Percentiles rank a stretch among this genome's conserved stretches.
phyloP scores from a whole-genome alignment of 2,329 filamentous ascomycete species.

The Coniella vitis region DNA sequence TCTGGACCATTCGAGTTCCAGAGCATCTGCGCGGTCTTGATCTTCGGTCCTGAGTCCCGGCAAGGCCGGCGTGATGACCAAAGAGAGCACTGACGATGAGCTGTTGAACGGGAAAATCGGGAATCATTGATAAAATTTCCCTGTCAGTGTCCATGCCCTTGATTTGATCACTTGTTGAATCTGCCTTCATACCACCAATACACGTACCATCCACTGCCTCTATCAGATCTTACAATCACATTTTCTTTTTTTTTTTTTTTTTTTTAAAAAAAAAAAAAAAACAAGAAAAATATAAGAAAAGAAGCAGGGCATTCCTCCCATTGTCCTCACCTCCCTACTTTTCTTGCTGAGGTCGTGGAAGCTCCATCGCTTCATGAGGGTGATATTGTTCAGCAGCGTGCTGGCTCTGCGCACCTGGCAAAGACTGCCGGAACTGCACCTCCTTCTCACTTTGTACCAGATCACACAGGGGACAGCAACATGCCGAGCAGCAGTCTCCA shows the following conservation, averaged over 20 bases:
- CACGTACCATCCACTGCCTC: no score
- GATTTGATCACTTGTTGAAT: no score
- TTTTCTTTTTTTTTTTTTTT: background rate
- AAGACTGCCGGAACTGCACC: conserved; percentile 29
- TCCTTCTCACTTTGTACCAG: conserved; percentile 44
- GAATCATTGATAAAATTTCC: no score
- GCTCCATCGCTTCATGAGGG: conserved; percentile 23
- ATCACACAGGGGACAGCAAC: conserved; percentile 39
- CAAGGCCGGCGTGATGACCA: conserved; percentile 42
- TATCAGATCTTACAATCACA: no score
- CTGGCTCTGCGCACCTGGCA: conserved; percentile 8
- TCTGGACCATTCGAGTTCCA: conserved; percentile 22
- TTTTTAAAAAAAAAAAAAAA: no score
- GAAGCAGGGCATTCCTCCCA: no score
- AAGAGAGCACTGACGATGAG: conserved; percentile 52
- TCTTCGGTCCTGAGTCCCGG: conserved; percentile 31
- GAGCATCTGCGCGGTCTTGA: conserved; percentile 30
- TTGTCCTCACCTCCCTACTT: no score
- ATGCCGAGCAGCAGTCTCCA: conserved; percentile 34
- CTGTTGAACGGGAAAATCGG: no score
- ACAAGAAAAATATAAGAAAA: no score
- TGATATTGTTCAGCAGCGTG: conserved; percentile 27
- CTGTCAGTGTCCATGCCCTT: background rate
- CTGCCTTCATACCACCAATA: no score
- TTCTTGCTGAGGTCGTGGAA: background rate